Conservation (phyloP, 2,329 filamentous ascomycete species). For the Phaeosphaeria sp. region DNA sequence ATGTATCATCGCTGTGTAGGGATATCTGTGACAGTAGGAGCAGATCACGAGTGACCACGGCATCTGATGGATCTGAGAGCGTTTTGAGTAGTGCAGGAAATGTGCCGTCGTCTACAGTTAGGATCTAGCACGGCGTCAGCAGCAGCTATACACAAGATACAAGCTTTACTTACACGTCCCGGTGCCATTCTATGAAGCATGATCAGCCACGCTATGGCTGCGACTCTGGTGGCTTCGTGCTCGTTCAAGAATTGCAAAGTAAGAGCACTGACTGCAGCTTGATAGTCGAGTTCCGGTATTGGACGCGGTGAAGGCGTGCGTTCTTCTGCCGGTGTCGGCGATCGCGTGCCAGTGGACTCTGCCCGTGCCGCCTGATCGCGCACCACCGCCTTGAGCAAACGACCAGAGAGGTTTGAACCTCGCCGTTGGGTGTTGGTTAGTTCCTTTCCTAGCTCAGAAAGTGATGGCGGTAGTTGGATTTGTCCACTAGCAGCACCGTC, state of each 20-base stretch:
- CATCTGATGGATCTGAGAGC: constrained; percentile 91
- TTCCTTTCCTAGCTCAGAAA: constrained; percentile 49
- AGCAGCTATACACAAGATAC: background rate
- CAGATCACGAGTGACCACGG: constrained; percentile 92
- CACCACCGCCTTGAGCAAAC: constrained; percentile 43
- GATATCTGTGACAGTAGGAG: constrained; percentile 96
- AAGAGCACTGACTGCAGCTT: constrained; percentile 89
- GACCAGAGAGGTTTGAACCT: constrained; percentile 47
- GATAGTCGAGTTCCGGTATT: constrained; percentile 84
- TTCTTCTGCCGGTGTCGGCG: constrained; percentile 55
- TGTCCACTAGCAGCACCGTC: constrained; percentile 50
- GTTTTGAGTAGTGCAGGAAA: constrained; percentile 97
- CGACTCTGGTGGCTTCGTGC: constrained; percentile 92
- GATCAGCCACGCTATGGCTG: constrained; percentile 92
- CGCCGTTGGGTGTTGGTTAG: constrained; percentile 48
- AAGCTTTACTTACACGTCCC: constrained; percentile 67
- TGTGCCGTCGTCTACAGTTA: constrained; percentile 95
- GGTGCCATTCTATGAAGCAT: constrained; percentile 98
- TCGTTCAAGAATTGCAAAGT: constrained; percentile 95
- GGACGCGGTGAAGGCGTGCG: constrained; percentile 50
- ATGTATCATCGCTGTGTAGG: constrained; percentile 93
- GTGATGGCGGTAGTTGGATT: constrained; percentile 51
- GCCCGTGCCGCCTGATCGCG: constrained; percentile 39
- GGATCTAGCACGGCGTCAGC: constrained; percentile 46
- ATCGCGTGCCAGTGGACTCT: constrained; percentile 38